Percentiles rank a stretch among this genome's conserved stretches.
phyloP scores from a whole-genome alignment of 768 basidiomycete species.

The Cantharellus anzutake region DNA sequence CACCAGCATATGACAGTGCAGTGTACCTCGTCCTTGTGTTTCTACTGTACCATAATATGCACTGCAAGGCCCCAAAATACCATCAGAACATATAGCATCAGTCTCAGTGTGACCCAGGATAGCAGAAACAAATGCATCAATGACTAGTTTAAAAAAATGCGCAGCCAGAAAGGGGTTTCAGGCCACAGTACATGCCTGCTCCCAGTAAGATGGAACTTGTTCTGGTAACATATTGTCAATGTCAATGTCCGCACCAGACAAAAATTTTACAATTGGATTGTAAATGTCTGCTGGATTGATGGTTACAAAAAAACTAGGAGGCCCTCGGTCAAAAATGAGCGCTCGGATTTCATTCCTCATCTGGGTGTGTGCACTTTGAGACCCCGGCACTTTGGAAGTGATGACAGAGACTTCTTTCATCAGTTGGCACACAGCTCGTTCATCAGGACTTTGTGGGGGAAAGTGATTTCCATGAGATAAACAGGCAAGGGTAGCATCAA shows the following conservation, averaged over 20 bases:
- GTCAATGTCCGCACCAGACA: conserved; percentile 8
- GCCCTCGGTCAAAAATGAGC: conserved; percentile 4
- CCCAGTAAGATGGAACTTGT: background rate
- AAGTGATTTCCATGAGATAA: background rate
- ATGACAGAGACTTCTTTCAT: conserved; percentile 7
- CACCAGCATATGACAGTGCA: conserved; percentile 11
- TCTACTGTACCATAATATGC: conserved; percentile 11
- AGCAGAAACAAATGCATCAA: conserved; percentile 18
- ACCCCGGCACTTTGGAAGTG: conserved; percentile 9
- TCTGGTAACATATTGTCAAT: conserved; percentile 2
- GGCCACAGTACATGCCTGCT: conserved; percentile 4
- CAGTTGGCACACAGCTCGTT: conserved; percentile 5
- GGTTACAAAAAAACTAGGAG: conserved; percentile 10
- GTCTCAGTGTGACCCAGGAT: background rate
- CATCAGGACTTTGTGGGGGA: background rate
- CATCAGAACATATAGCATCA: background rate
- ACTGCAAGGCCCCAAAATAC: conserved; percentile 6
- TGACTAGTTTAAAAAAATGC: conserved; percentile 25
- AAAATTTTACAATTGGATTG: conserved; percentile 8
- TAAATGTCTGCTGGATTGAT: conserved; percentile 9
- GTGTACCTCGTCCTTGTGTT: conserved; percentile 10
- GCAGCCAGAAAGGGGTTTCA: conserved; percentile 22
- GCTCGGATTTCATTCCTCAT: conserved; percentile 10
- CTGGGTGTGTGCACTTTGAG: conserved; percentile 1
- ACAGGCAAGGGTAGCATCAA: conserved; percentile 6